A percentile compares a stretch with the other conserved stretches of the same genome.
These are phyloP conservation scores for Candida sonorensis DNA, from an alignment of 805 yeast genomes.

Conservation along the genomic window DNA sequence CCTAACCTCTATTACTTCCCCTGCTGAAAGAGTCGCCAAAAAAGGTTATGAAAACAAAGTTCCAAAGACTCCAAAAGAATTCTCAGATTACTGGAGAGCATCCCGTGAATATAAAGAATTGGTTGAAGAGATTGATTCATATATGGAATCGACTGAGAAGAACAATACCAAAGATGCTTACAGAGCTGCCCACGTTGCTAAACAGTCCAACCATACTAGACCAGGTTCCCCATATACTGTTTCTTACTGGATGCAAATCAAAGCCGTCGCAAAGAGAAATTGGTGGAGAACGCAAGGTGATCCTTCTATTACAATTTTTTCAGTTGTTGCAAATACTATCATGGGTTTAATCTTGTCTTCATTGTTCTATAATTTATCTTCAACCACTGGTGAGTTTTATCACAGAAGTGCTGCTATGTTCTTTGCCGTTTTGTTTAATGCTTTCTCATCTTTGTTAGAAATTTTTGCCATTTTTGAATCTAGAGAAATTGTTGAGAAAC, in stretches of 20 bases:
- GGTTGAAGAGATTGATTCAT: conserved; percentile 29
- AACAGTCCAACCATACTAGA: conserved; percentile 41
- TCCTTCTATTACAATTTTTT: conserved; percentile 38
- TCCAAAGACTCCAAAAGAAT: conserved; percentile 32
- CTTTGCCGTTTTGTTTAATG: conserved; percentile 55
- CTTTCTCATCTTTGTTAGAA: conserved; percentile 53
- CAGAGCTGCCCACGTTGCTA: conserved; percentile 40
- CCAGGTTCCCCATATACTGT: conserved; percentile 45
- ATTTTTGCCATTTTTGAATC: conserved; percentile 46
- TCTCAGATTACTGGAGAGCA: conserved; percentile 30
- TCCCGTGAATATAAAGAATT: conserved; percentile 26
- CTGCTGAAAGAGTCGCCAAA: conserved; percentile 23
- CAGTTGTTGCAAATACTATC: conserved; percentile 36
- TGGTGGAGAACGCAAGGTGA: conserved; percentile 43
- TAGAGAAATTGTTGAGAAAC: conserved; percentile 50
- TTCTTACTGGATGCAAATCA: conserved; percentile 44
- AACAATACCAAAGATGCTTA: conserved; percentile 7
- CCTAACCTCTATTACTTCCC: conserved; percentile 30
- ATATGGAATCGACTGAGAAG: conserved; percentile 6
- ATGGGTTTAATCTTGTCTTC: conserved; percentile 52
- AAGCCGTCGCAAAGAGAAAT: conserved; percentile 39
- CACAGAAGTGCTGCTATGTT: conserved; percentile 57
- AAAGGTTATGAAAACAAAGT: conserved; percentile 30
- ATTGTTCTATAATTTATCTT: conserved; percentile 42
- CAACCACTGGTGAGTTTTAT: conserved; percentile 38